Percentiles rank a stretch among this genome's conserved stretches.
Evolutionary conservation across 2,329 filamentous ascomycete genomes (phyloP).

Genomic region (Cercospora zeae-maydis): DNA sequence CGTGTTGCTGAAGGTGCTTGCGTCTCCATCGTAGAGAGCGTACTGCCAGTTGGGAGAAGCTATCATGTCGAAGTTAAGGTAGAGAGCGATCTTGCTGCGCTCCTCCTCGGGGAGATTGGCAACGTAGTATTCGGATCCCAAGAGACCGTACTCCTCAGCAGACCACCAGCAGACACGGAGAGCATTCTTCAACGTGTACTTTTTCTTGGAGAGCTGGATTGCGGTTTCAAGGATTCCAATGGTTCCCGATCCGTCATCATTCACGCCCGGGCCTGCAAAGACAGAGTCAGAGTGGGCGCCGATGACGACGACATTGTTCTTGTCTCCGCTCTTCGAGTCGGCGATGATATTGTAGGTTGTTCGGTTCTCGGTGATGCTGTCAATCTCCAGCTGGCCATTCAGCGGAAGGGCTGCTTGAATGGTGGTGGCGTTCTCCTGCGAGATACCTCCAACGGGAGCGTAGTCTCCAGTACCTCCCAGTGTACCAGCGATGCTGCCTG

Average conservation of each 20-base stretch:
- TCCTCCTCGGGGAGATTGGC: slow-evolving; percentile 41
- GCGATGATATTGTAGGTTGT: slow-evolving; percentile 58
- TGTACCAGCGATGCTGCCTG: slow-evolving; percentile 56
- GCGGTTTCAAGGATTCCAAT: slow-evolving; percentile 59
- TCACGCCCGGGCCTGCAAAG: slow-evolving; percentile 65
- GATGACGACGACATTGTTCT: slow-evolving; percentile 56
- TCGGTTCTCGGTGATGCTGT: slow-evolving; percentile 46
- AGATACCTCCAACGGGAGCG: slow-evolving; percentile 66
- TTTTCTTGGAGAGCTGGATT: slow-evolving; percentile 55
- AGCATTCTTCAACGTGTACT: slow-evolving; percentile 67
- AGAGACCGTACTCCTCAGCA: slow-evolving; percentile 60
- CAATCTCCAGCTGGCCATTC: slow-evolving; percentile 41
- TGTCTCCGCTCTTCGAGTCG: slow-evolving; percentile 56
- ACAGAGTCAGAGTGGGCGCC: slow-evolving; percentile 62
- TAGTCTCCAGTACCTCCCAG: slow-evolving; percentile 60
- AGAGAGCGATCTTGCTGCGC: slow-evolving; percentile 59
- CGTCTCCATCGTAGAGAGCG: slow-evolving; percentile 57
- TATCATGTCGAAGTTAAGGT: slow-evolving; percentile 72
- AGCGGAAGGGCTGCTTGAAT: slow-evolving; percentile 53
- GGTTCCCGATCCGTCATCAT: slow-evolving; percentile 71
- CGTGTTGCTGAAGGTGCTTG: slow-evolving; percentile 50
- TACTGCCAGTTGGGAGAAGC: slow-evolving; percentile 58
- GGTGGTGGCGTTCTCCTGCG: slow-evolving; percentile 55
- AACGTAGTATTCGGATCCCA: slow-evolving; percentile 59
- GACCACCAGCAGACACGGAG: slow-evolving; percentile 66